Evolutionary conservation across 257 asterid species (phyloP), one percentile per base, ranked within the genome.

Genomic region (Verbena officinalis): DNA sequence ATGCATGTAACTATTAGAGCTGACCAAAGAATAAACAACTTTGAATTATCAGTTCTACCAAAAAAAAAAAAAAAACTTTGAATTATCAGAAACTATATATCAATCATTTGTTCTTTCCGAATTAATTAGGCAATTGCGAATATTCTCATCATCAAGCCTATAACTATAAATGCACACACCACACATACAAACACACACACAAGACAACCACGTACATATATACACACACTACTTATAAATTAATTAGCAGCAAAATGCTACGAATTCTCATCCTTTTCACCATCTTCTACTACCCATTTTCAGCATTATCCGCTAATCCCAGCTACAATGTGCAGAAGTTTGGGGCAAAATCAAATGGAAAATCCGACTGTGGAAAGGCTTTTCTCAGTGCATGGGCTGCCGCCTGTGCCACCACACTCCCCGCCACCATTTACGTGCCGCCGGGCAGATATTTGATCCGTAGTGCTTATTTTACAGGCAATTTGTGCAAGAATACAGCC

Each of bases 291-390:
- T 33, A 9, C 68, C 59, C 19, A 65, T 61, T 48, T 9, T 40
- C 63, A 38, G 12, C 45, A 7, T 21, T 62, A 46, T 46, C 73
- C 34, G 70, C 79, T 56, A 66, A 49, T 15, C 66, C 67, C 40
- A 62, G 61, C 40, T 70, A 54, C 79, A 72, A 77, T 19, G 76
- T 83, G 5, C 59, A 51, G 22, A 56, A 65, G 0, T 77, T 56
- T 63, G 89, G 89, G 2, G 89, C 89, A 1, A 73, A 69, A 54
- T 22, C 83, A 17, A 74, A 68, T 3, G 89, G 86, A 1, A 53
- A 50, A 24, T 53, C 86, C 1, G 89, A 83, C 30, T 73, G 72
- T 24, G 58, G 80, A 0, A 73, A 64, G 66, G 70, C 83, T 0
- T 69, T 83, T 51, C 65, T 79, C 2, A 62, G 53, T 10, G 88